These are phyloP conservation scores for Panicum miliaceum DNA, from an alignment of 176 grass and related monocot species.

Conservation along the genomic window DNA sequence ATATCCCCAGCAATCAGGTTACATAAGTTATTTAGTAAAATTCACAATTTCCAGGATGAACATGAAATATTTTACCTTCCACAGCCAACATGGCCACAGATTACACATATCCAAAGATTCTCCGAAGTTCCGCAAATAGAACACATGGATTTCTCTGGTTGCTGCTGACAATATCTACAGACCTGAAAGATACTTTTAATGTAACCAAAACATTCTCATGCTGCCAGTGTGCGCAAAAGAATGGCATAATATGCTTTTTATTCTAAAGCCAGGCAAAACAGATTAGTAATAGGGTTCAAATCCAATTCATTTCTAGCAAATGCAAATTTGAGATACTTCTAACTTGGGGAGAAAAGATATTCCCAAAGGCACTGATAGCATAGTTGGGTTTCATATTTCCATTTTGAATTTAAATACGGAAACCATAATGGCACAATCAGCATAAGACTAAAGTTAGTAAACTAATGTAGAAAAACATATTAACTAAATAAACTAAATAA, in stretches of 20 bases:
- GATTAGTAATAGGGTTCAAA: conserved; percentile 10
- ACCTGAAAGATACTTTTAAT: conserved; percentile 61
- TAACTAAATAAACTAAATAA: conserved; percentile 20
- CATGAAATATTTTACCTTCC: conserved; percentile 74
- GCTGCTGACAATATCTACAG: conserved; percentile 98
- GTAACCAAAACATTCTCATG: conserved; percentile 27
- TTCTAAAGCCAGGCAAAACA: conserved; percentile 4
- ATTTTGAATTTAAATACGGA: background rate
- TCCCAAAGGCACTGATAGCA: background rate
- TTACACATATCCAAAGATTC: conserved; percentile 96
- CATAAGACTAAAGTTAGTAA: background rate
- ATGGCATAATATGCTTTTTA: background rate
- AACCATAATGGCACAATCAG: background rate
- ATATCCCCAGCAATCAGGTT: conserved; percentile 16
- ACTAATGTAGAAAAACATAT: background rate
- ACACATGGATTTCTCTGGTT: conserved; percentile 90
- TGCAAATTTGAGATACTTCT: conserved; percentile 13
- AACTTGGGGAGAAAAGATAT: conserved; percentile 23
- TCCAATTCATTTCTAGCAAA: background rate
- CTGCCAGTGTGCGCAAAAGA: background rate
- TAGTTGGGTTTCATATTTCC: background rate
- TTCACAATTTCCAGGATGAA: conserved; percentile 25
- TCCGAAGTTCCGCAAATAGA: conserved; percentile 80
- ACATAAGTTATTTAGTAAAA: conserved; percentile 31
- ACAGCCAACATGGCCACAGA: conserved; percentile 94